These are phyloP conservation scores for Ciborinia camelliae DNA, from an alignment of 2,329 filamentous ascomycete species.

Conservation along the genomic window DNA sequence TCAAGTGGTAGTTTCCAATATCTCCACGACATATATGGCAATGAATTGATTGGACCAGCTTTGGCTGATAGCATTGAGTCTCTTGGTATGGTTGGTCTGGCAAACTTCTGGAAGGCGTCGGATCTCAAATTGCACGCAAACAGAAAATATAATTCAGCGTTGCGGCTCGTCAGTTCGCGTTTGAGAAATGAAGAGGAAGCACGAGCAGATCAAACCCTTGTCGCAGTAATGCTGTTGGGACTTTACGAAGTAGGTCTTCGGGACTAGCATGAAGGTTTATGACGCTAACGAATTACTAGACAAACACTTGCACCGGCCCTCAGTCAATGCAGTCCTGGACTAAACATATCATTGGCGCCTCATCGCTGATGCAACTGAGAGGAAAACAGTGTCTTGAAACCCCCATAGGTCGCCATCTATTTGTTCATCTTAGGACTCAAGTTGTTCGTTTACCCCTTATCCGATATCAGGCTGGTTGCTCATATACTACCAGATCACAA, in stretches of 20 bases:
- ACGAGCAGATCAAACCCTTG: constrained; percentile 31
- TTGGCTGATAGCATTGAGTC: constrained; percentile 28
- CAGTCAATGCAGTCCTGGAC: constrained; percentile 51
- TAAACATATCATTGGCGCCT: constrained; percentile 51
- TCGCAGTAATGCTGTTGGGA: constrained; percentile 31
- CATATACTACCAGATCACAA: constrained; percentile 44
- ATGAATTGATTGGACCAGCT: constrained; percentile 45
- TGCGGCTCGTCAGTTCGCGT: constrained; percentile 24
- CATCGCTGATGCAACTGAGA: constrained; percentile 47
- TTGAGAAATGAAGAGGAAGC: constrained; percentile 26
- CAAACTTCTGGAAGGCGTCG: constrained; percentile 29
- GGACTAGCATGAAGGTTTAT: constrained; percentile 45
- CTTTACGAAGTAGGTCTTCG: constrained; percentile 36
- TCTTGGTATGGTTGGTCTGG: constrained; percentile 30
- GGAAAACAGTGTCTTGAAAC: constrained; percentile 48
- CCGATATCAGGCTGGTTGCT: constrained; percentile 13
- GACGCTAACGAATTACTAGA: constrained; percentile 27
- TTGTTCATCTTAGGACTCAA: constrained; percentile 48
- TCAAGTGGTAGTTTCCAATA: constrained; percentile 29
- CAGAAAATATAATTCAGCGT: constrained; percentile 28
- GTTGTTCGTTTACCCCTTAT: constrained; percentile 22
- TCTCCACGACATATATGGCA: constrained; percentile 33
- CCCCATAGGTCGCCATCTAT: constrained; percentile 49
- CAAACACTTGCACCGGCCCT: constrained; percentile 28
- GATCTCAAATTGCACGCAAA: constrained; percentile 22